phyloP scores from a whole-genome alignment of 306 rosid genomes.

The Abrus pulchellus region DNA sequence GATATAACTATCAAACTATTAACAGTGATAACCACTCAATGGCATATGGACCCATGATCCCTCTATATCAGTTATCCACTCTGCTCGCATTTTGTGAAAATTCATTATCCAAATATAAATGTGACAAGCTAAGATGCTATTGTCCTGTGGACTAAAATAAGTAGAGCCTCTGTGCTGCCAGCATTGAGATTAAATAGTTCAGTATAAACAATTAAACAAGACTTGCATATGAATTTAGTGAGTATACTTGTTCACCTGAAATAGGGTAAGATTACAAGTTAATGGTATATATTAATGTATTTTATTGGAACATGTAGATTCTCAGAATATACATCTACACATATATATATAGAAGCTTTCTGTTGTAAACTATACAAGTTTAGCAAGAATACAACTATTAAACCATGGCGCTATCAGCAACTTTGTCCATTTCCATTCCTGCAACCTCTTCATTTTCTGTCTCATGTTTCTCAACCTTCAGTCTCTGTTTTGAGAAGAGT shows the following conservation, averaged over 20 bases:
- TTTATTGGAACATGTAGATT: not conserved
- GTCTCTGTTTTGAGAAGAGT: conserved; percentile 54
- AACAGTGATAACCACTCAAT: too few relatives aligned
- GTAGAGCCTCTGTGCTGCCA: not conserved
- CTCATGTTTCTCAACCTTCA: conserved; percentile 65
- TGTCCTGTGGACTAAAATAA: not conserved
- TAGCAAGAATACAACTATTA: conserved; percentile 34
- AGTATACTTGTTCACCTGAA: not conserved
- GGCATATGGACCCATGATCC: too few relatives aligned
- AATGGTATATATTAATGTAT: not conserved
- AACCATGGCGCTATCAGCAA: conserved; percentile 47
- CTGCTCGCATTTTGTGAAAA: too few relatives aligned
- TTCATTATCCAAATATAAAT: too few relatives aligned
- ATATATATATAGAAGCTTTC: conserved; percentile 4
- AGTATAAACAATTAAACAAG: not conserved
- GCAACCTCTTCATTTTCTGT: conserved; percentile 35
- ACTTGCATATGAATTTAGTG: not conserved
- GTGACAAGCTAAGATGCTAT: not conserved
- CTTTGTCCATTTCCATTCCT: conserved; percentile 52
- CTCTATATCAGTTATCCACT: too few relatives aligned
- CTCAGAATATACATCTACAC: not conserved
- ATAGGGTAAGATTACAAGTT: not conserved
- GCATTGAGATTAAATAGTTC: not conserved
- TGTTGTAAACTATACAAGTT: conserved; percentile 31
- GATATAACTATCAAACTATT: too few relatives aligned